Percentiles rank a stretch among this genome's conserved stretches.
phyloP scores from a whole-genome alignment of 495 filamentous ascomycete genomes.

The Extremus antarcticus region DNA sequence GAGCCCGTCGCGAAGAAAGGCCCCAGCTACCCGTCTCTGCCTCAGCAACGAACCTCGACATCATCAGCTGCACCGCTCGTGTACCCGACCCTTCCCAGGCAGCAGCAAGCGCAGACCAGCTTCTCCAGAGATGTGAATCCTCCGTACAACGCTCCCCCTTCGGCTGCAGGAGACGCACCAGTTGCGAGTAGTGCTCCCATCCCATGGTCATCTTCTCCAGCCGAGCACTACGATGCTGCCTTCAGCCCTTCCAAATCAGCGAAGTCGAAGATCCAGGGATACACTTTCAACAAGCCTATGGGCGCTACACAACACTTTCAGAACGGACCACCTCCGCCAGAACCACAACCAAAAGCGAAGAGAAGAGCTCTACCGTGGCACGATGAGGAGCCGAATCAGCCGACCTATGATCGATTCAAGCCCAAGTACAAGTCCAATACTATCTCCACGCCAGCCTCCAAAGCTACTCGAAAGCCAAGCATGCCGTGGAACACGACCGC shows the following conservation, averaged over 20 bases:
- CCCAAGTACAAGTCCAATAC: conserved; percentile 11
- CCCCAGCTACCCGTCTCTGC: conserved; percentile 38
- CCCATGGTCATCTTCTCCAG: conserved; percentile 56
- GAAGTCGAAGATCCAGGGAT: background rate
- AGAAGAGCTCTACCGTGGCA: conserved; percentile 49
- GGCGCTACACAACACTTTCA: background rate
- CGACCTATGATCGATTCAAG: background rate
- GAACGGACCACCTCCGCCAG: conserved; percentile 5
- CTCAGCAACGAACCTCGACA: conserved; percentile 24
- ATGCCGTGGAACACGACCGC: conserved; percentile 70
- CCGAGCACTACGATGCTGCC: conserved; percentile 36
- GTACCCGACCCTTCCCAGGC: conserved; percentile 9
- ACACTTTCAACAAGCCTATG: background rate
- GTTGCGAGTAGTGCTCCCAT: conserved; percentile 44
- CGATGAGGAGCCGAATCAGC: conserved; percentile 18
- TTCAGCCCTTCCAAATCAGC: background rate
- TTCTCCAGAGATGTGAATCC: conserved; percentile 9
- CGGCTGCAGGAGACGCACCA: conserved; percentile 16
- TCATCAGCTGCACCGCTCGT: background rate
- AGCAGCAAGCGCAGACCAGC: conserved; percentile 9
- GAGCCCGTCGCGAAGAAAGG: conserved; percentile 26
- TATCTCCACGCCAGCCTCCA: conserved; percentile 28
- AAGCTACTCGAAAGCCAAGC: conserved; percentile 27
- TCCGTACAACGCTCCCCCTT: conserved; percentile 14
- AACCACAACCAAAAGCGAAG: conserved; percentile 27